Evolutionary conservation across 2,329 filamentous ascomycete species (phyloP).

Genomic region (Ophiostoma triangulosporum): DNA sequence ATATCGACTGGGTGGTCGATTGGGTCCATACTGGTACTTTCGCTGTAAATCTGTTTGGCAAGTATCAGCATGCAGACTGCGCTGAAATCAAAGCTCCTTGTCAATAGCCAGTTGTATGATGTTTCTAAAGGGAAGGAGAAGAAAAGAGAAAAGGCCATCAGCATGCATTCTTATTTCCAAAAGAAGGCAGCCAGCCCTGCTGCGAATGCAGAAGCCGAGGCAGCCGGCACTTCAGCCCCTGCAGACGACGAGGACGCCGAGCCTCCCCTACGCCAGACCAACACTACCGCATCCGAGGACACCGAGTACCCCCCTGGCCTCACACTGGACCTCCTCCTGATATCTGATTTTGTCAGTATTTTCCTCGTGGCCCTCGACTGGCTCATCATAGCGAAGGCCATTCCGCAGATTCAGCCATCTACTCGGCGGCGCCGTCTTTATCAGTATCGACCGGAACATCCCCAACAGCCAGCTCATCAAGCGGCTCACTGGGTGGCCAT

Average conservation of each 20-base stretch:
- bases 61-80: too few relatives aligned
- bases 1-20: too few relatives aligned
- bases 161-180: background rate
- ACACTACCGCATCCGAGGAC: slow-evolving; percentile 16
- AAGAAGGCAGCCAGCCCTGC: background rate
- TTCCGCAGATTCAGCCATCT: slow-evolving; percentile 18
- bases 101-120: too few relatives aligned
- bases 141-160: too few relatives aligned
- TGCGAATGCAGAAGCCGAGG: background rate
- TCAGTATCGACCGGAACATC: slow-evolving; percentile 10
- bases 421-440: slow-evolving; percentile 11
- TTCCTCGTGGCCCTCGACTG: slow-evolving; percentile 26
- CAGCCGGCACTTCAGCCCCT: background rate
- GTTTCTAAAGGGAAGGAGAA: too few relatives aligned
- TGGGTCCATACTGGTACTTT: too few relatives aligned
- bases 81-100: too few relatives aligned
- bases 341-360: slow-evolving; percentile 23
- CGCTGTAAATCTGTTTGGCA: too few relatives aligned
- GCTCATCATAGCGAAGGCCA: slow-evolving; percentile 17
- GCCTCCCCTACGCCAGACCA: slow-evolving; percentile 11
- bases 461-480: slow-evolving; percentile 10
- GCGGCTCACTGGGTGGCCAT: slow-evolving; percentile 1
- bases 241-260: background rate
- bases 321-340: slow-evolving; percentile 20
- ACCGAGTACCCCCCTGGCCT: slow-evolving; percentile 22